Base-by-base conservation (phyloP, 139 green algal genomes). In the Nannochloris sp. region DNA sequence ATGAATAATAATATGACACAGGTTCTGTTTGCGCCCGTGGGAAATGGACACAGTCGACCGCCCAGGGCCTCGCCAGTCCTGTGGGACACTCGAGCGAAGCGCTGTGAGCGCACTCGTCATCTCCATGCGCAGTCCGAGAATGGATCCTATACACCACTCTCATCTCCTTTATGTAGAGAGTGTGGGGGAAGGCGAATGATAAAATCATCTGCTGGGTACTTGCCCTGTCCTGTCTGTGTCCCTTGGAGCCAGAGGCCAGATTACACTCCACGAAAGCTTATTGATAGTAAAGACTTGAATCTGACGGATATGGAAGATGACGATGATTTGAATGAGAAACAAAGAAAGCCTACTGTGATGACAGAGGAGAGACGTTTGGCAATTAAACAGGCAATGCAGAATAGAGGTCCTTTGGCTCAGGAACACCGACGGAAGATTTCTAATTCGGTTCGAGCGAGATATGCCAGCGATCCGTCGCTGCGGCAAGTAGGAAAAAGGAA, bases 341-440 rank as follows among this genome's bases (percentile, higher is more conserved):
- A 36, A 11, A 54, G 64, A 51, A 48, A 57, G 25, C 31, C 19
- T 24, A 31, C 60, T 15, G 61, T 51, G 3, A 77, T 77, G 70
- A 53, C 70, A 6, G 59, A 60, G 10, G 48, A 59, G 29, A 16
- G 44, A 18, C 44, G 61, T 15, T 44, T 59, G 23, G 70, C 70
- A 19, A 77, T 77, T 25, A 63, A 48, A 25, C 37, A 59, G 0
- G 63, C 19, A 5, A n/a, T 68, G 49, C 59, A 61, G 48, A 53
- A 43, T 27, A 57, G 65, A 48, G 64, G 64, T 1, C 24, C 58
- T 15, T 49, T 62, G 31, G 63, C 58, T n/a, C 36, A 51, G 16
- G 64, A 72, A 19, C 70, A 77, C 51, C 65, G 44, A 50, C 40
- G 57, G 59, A 62, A 57, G 29, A 67, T 65, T 24, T 24, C 36